Evolutionary conservation across 257 asterid species (phyloP), one percentile per base, ranked within the genome.

Genomic region (Fraxinus cuspidata): DNA sequence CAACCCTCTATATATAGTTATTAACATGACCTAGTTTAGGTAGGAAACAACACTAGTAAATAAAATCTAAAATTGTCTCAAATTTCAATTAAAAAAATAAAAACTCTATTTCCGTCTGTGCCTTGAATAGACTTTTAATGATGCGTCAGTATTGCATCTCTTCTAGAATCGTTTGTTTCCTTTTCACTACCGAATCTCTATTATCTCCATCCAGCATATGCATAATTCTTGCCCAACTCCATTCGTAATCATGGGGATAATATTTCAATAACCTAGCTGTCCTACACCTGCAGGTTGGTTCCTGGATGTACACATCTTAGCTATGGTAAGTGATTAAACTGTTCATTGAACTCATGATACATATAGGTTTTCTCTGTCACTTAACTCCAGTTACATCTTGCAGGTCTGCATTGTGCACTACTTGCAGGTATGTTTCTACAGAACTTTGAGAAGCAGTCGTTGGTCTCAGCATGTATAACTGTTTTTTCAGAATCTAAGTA

Each of bases 381-480:
- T 64, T 58, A 82, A 82, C 56, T 74, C 72, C 40, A 23, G 82
- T 79, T 80, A 42, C 72, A 28, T 23, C 81, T 85, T 87, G 89
- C 93, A 93, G 98, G 99, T 68, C 85, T 96, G 71, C 98, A 96
- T 82, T 96, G 98, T 84, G 99, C 97, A 32, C 87, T 85, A 81
- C 97, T 96, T 56, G 98, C 99, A 27, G 98, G 98, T 96, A 90
- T 42, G 83, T 77, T 51, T 69, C 73, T 68, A 34, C 29, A 70
- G 44, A 16, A 66, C 51, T 70, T 49, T 38, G 75, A 49, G 27
- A 7, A 56, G 21, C 13, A 2, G 16, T 25, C 27, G 18, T 63
- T 63, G 18, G 34, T 63, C 69, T 58, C 28, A 58, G 67, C 67
- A 23, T 7, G 67, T 53, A 53, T 19, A 19, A 19, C 23, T 19